These are phyloP conservation scores for Fusarium succisae DNA, from an alignment of 2,329 filamentous ascomycete species.

Conservation along the genomic window DNA sequence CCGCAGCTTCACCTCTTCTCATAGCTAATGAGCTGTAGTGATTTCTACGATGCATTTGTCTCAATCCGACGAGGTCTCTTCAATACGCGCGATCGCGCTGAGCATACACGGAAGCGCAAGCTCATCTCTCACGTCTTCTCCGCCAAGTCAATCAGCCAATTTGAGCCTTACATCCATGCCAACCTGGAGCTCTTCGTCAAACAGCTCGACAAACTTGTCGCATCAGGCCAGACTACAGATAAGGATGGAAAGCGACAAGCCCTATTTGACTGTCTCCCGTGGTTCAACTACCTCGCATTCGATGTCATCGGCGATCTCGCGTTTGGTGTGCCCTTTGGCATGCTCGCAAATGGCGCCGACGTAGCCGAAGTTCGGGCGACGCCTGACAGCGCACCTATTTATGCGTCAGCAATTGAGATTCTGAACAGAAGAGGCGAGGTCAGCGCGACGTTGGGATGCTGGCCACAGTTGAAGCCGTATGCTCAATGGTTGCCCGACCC, in stretches of 20 bases:
- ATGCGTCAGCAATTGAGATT: conserved; percentile 84
- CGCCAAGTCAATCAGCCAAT: conserved; percentile 80
- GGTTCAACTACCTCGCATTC: conserved; percentile 71
- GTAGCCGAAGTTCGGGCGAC: conserved; percentile 76
- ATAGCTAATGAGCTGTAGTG: conserved; percentile 54
- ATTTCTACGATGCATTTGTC: conserved; percentile 93
- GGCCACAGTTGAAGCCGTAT: conserved; percentile 79
- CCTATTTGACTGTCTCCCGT: conserved; percentile 76
- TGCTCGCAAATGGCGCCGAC: conserved; percentile 81
- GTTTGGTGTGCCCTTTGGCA: conserved; percentile 65
- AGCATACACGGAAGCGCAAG: conserved; percentile 91
- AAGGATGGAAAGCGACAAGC: conserved; percentile 70
- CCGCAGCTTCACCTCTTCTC: rapidly evolving
- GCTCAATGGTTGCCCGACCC: conserved; percentile 83
- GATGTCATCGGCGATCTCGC: conserved; percentile 61
- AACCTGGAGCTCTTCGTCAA: conserved; percentile 79
- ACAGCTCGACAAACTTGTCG: conserved; percentile 74
- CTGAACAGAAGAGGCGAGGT: conserved; percentile 90
- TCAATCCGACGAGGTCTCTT: conserved; percentile 87
- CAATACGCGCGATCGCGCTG: conserved; percentile 83
- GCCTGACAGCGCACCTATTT: conserved; percentile 69
- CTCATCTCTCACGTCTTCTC: conserved; percentile 88
- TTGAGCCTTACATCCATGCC: conserved; percentile 87
- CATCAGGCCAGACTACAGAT: conserved; percentile 57
- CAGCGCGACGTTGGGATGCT: conserved; percentile 79